Evolutionary conservation across 208 protist species (phyloP), one percentile per base, ranked within the genome.

Genomic region (Novymonas esmeraldas): DNA sequence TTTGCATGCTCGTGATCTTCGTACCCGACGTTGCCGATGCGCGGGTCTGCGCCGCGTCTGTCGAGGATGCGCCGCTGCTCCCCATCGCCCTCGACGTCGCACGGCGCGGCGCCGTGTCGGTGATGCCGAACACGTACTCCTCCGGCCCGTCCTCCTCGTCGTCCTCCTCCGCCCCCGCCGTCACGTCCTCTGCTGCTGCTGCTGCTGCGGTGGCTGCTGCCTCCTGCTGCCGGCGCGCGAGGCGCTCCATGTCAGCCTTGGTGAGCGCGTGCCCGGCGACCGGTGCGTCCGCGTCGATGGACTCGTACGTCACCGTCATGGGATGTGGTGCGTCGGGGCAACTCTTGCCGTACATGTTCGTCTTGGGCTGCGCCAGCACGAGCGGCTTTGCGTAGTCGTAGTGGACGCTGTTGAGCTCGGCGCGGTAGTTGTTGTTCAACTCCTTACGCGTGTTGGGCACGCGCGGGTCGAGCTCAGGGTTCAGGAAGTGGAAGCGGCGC

Each of bases 401-500:
- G 22, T 54, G 50, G 28, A 81, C 70, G 39, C 79, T 50, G 48
- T 78, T 76, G 39, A 85, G 56, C 49, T 87, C 81, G 39, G 61
- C 65, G 31, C 70, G 70, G 67, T 85, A 87, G 79, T 85, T 90
- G 71, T 89, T 94, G 56, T 94, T 91, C 24, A 82, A 73, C 36
- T 82, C 61, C 50, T 78, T 81, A 44, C 67, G 66, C 18, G 73
- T 81, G 70, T 93, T 80, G 3, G 87, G 83, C 22, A 93, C 84
- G 28, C 73, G 68, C n/a, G 68, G 67, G 58, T 91, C 80, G 7
- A 84, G 70, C 65, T 81, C 84, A 36, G 89, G 89, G 61, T 91
- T 90, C 6, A 88, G 41, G 50, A 95, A 95, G 70, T 95, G 89
- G 48, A 93, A 95, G 46, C 86, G 80, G 24, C 26, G 79, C 77